Evolutionary conservation across 1,139 yeast species (phyloP).

Genomic region (Debaryomyces sp.): DNA sequence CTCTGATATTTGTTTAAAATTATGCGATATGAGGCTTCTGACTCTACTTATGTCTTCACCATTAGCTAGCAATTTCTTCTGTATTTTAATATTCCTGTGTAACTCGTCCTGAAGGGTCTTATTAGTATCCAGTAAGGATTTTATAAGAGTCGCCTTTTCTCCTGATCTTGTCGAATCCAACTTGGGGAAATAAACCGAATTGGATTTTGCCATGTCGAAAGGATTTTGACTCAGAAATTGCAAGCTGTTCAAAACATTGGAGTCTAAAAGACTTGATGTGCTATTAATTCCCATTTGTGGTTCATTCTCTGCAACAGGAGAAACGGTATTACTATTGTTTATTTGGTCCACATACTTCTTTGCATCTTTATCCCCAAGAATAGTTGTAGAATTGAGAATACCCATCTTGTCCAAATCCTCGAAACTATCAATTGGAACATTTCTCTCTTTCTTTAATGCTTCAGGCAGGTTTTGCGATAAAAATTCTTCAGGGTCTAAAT

Average conservation of each 20-base stretch:
- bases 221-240: slow-evolving; percentile 2
- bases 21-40: slow-evolving; percentile 29
- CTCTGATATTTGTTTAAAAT: slow-evolving; percentile 42
- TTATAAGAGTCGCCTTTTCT: slow-evolving; percentile 15
- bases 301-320: background rate
- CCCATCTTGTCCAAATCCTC: slow-evolving; percentile 8
- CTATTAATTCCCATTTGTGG: background rate
- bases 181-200: background rate
- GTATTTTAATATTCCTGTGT: slow-evolving; percentile 24
- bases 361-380: slow-evolving; percentile 6
- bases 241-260: background rate
- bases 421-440: slow-evolving; percentile 7
- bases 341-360: background rate
- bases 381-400: slow-evolving; percentile 8
- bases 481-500: slow-evolving; percentile 34
- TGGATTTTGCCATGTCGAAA: background rate
- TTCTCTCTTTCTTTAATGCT: background rate
- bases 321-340: background rate
- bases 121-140: slow-evolving; percentile 15
- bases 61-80: slow-evolving; percentile 21
- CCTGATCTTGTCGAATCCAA: background rate
- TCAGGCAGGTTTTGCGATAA: slow-evolving; percentile 24
- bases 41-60: slow-evolving; percentile 38
- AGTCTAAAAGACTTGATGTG: background rate
- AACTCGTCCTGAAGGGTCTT: slow-evolving; percentile 25